A percentile compares a stretch with the other conserved stretches of the same genome.
Evolutionary conservation across 2,329 filamentous ascomycete species (phyloP).

Genomic region (Monilinia fructicola): DNA sequence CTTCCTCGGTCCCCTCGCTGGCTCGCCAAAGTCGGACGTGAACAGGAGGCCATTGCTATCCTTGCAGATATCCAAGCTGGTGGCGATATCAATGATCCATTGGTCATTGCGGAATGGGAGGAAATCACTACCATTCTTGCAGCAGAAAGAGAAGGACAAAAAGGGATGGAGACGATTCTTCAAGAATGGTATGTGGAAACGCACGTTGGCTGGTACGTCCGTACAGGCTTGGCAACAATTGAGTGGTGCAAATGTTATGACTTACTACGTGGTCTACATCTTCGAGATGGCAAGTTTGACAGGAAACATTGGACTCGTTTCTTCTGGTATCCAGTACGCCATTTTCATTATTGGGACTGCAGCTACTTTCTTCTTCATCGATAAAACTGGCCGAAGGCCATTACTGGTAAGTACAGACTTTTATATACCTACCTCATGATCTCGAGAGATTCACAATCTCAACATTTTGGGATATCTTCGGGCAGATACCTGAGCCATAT

Average conservation of each 20-base stretch:
- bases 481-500: too few relatives aligned
- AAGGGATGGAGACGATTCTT: constrained; percentile 44
- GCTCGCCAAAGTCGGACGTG: constrained; percentile 51
- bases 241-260: constrained; percentile 37
- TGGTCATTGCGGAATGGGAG: constrained; percentile 58
- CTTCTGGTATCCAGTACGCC: constrained; percentile 34
- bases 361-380: constrained; percentile 34
- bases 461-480: too few relatives aligned
- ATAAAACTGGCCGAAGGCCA: constrained; percentile 28
- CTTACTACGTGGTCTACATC: constrained; percentile 44
- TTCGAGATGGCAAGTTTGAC: constrained; percentile 43
- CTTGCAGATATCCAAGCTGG: constrained; percentile 58
- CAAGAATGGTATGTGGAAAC: constrained; percentile 57
- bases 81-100: constrained; percentile 53
- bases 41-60: constrained; percentile 47
- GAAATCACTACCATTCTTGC: constrained; percentile 49
- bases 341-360: constrained; percentile 34
- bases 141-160: constrained; percentile 34
- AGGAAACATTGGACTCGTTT: constrained; percentile 41
- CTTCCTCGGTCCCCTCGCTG: constrained; percentile 53
- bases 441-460: too few relatives aligned
- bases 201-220: constrained; percentile 39
- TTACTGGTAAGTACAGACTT: constrained; percentile 13
- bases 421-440: too few relatives aligned
- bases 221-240: constrained; percentile 34